Evolutionary conservation across 73 alveolate species (phyloP), one percentile per base, ranked within the genome.

Genomic region (Paramecium sexaurelia): DNA sequence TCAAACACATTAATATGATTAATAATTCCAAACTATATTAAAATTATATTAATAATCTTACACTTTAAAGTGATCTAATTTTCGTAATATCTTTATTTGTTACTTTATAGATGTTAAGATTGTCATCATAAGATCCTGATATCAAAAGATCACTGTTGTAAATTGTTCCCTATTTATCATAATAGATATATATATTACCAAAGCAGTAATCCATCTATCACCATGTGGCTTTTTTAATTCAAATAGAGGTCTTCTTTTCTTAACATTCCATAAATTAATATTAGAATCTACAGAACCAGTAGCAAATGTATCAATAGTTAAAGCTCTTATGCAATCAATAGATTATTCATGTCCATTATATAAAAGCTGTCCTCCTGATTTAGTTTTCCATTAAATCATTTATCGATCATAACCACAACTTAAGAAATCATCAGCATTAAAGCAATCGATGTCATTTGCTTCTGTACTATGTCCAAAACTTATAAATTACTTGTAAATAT

Each of bases 391-490:
- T 39, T 55, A 20, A 10, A 88, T 88, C 51, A 88, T 82, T 69
- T 88, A 68, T 88, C 94, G 37, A 33, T 88, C 94, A 67, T 68
- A 88, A 0, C 94, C 94, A 24, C 91, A 66, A 41, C 84, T 41
- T 5, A 88, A 37, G 51, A 88, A 88, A 69, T 88, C 87, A 71
- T 37, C 87, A 13, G 84, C 83, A 88, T 61, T 88, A 43, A 88
- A 47, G 11, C 88, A 29, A 69, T 88, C 94, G 51, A 88, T 37
- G 35, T 88, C 85, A 43, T 75, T 88, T 29, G 94, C 91, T 41
- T 88, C 89, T 37, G 94, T 57, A 17, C 45, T 68, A 41, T 88
- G 94, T 39, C 94, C 94, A 68, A 69, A 88, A 71, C 94, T 88
- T 51, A 51, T 51, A n/a, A 41, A 32, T 39, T 10, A 27, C 47